These are phyloP conservation scores for Tetracladium setigerum DNA, from an alignment of 495 filamentous ascomycete species.

Conservation along the genomic window DNA sequence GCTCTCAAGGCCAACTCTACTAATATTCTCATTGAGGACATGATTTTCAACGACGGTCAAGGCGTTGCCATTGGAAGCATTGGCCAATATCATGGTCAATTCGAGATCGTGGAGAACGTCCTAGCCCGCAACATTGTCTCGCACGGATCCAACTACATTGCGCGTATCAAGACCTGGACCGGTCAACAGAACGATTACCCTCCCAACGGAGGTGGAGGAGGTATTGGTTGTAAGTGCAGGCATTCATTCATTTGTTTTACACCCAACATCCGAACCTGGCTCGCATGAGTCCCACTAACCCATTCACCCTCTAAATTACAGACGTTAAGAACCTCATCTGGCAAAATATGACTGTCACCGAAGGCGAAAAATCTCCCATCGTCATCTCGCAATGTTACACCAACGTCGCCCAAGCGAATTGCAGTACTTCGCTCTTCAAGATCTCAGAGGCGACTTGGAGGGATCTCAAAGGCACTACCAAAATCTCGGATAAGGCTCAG, in stretches of 20 bases:
- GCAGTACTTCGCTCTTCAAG: constrained; percentile 32
- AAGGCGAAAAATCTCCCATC: constrained; percentile 23
- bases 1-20: constrained; percentile 34
- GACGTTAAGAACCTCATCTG: constrained; percentile 23
- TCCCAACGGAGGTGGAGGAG: constrained; percentile 40
- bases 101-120: constrained; percentile 35
- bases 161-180: constrained; percentile 39
- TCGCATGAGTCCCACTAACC: too few species aligned
- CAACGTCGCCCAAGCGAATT: constrained; percentile 30
- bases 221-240: constrained; percentile 30
- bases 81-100: constrained; percentile 34
- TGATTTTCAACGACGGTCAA: constrained; percentile 22
- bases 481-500: constrained; percentile 21
- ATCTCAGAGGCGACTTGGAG: constrained; percentile 21
- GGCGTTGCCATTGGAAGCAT: constrained; percentile 35
- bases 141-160: constrained; percentile 31
- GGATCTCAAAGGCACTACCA: constrained; percentile 25
- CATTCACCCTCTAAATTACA: constrained; percentile 11
- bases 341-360: constrained; percentile 20
- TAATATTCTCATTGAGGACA: constrained; percentile 29
- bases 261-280: too few species aligned
- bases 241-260: too few species aligned
- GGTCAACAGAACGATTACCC: constrained; percentile 35
- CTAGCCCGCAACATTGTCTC: constrained; percentile 25
- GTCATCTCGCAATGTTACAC: constrained; percentile 33